Conservation (phyloP, 257 asterid species). For the Paraleonurus japonicus region DNA sequence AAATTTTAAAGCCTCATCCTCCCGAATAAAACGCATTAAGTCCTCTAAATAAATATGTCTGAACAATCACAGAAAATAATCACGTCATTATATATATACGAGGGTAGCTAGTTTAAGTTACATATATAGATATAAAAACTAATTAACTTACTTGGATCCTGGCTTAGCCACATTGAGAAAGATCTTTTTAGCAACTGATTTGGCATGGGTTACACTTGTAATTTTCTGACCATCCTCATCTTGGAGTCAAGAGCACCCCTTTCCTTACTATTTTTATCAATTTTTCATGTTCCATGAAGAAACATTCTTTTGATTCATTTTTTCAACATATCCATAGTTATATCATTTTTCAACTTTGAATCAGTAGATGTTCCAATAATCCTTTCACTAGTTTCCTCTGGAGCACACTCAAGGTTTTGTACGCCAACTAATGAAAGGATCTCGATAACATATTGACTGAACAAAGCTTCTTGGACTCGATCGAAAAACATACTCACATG, state of each 20-base stretch:
- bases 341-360: conserved; percentile 54
- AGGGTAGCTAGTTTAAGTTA: neutral
- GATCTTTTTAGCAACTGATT: conserved; percentile 76
- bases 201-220: conserved; percentile 70
- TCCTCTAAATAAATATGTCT: conserved; percentile 64
- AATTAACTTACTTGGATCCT: conserved; percentile 48
- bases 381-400: conserved; percentile 35
- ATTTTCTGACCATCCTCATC: conserved; percentile 69
- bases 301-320: conserved; percentile 71
- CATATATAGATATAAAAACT: too few species aligned
- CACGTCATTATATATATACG: neutral
- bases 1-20: conserved; percentile 71
- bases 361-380: conserved; percentile 47
- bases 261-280: conserved; percentile 60
- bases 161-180: conserved; percentile 69
- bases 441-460: conserved; percentile 72
- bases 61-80: conserved; percentile 11
- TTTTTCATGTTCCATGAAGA: conserved; percentile 96
- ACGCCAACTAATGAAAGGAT: conserved; percentile 25
- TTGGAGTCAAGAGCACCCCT: conserved; percentile 69
- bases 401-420: conserved; percentile 65
- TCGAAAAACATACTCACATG: conserved; percentile 81
- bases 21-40: conserved; percentile 73
- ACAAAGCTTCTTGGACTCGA: conserved; percentile 72
- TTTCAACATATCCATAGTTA: conserved; percentile 66